Base-by-base conservation (phyloP, 2,329 filamentous ascomycete species). In the Epichloe amarillans region DNA sequence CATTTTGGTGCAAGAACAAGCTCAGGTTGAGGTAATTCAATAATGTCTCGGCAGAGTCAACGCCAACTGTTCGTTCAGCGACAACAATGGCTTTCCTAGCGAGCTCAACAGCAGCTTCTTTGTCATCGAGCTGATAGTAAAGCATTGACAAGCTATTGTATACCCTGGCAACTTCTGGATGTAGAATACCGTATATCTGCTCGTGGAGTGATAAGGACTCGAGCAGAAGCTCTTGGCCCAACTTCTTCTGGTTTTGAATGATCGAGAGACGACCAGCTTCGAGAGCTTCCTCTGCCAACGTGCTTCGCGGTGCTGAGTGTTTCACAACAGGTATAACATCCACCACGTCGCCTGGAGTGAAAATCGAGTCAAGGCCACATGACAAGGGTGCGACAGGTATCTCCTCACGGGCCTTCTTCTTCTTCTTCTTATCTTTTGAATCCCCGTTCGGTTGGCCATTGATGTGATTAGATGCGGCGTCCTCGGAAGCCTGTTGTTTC, bases 111-210 rank as follows among this genome's bases (percentile, higher is more conserved):
- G 93, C 93, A 10, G 88, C 88, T 38, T 90, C 87, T 75, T 97
- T 97, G 72, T 98, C 93, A 50, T 97, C 93, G n/a, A 95, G 79
- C 66, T 94, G 87, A 69, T 94, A 97, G 72, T 96, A 96, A 50
- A 97, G 77, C 75, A 95, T 95, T 3, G 93, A 95, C 44, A 98
- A 71, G 49, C 86, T 89, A 69, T 95, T 91, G 74, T 98, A 98
- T 30, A 95, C 86, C 56, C 90, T 83, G 45, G 91, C 93, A 53
- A 97, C 91, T 69, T 98, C 93, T 1, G 93, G 90, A 65, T 98
- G 93, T 26, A 98, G 76, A 52, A 97, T 94, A 54, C 93, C 93
- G 62, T 98, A 98, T 58, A 98, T 97, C 68, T 98, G 93, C 74
- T 98, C 93, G 62, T 98, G 91, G 42, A 98, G 74, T 44, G 93